These are phyloP conservation scores for Colletotrichum graminicola DNA, from an alignment of 2,329 filamentous ascomycete genomes.

Conservation along the genomic window DNA sequence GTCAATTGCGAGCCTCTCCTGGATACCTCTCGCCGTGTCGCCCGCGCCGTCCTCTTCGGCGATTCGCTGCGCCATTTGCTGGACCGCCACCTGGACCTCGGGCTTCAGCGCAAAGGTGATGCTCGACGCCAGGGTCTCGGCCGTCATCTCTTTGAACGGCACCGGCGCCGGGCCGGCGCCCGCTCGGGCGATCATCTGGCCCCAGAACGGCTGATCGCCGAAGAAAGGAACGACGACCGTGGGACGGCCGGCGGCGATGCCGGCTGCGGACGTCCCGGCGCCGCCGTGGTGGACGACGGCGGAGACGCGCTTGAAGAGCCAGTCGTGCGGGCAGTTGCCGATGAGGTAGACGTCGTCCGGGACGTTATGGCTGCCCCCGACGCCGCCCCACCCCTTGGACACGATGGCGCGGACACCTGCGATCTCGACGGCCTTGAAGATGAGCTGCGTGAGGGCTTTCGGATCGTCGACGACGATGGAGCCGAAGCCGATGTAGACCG, in stretches of 20 bases:
- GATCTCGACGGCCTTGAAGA: constrained; percentile 69
- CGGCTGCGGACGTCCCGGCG: constrained; percentile 74
- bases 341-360: constrained; percentile 69
- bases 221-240: constrained; percentile 77
- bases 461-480: constrained; percentile 76
- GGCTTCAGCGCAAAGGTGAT: constrained; percentile 66
- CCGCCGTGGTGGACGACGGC: constrained; percentile 75
- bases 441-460: constrained; percentile 66
- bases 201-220: constrained; percentile 77
- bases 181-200: constrained; percentile 70
- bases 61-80: constrained; percentile 64
- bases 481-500: constrained; percentile 76
- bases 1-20: constrained; percentile 66
- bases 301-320: constrained; percentile 71
- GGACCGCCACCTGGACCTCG: constrained; percentile 54
- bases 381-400: constrained; percentile 74
- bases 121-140: constrained; percentile 65
- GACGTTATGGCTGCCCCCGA: constrained; percentile 62
- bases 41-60: constrained; percentile 65
- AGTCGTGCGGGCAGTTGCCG: constrained; percentile 75
- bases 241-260: constrained; percentile 69
- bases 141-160: constrained; percentile 68
- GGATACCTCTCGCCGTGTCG: constrained; percentile 66
- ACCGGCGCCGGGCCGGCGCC: constrained; percentile 71
- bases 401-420: constrained; percentile 71